phyloP scores from a whole-genome alignment of 371 early-diverging fungal genomes.

The Mortierella sp. region DNA sequence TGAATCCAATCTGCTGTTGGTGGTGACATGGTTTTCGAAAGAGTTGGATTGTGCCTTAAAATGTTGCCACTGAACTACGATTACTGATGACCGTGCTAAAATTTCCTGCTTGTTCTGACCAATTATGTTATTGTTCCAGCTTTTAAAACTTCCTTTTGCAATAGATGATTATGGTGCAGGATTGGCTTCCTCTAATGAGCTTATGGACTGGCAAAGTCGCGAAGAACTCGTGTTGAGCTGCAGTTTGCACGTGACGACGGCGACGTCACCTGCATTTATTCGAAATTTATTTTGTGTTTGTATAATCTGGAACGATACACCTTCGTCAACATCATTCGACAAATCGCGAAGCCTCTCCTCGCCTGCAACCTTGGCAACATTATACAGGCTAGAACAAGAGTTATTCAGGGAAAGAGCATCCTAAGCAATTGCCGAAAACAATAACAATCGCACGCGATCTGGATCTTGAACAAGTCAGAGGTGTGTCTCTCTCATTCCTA shows the following conservation, averaged over 20 bases:
- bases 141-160: too few species aligned
- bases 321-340: neutral
- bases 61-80: neutral
- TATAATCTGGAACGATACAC: neutral
- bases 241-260: neutral
- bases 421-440: neutral
- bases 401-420: neutral
- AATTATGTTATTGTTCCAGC: neutral
- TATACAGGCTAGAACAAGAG: neutral
- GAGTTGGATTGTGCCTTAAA: neutral
- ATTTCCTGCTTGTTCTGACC: neutral
- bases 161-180: too few species aligned
- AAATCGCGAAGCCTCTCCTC: neutral
- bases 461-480: neutral
- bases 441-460: conserved; percentile 3
- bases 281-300: neutral
- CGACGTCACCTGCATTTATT: neutral
- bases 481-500: neutral
- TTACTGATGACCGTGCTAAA: too few species aligned
- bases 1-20: conserved; percentile 66
- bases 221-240: too few species aligned
- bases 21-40: conserved; percentile 38
- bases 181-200: too few species aligned
- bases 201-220: too few species aligned
- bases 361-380: neutral